Base-by-base conservation (phyloP, 257 asterid genomes). In the Solanum chiquidenum region DNA sequence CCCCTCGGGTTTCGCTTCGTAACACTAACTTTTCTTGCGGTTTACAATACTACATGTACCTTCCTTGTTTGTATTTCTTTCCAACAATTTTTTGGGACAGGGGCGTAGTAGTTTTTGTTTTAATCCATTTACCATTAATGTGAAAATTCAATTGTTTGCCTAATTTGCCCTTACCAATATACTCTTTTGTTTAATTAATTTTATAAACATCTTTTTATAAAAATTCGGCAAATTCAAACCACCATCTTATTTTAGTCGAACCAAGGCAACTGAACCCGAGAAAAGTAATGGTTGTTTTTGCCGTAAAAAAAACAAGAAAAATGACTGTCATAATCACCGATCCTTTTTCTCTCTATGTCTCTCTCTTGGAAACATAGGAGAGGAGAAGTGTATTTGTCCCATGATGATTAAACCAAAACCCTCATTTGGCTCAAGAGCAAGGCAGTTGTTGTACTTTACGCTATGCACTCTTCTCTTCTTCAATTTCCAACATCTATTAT, bases 331-430 rank as follows among this genome's bases (percentile, higher is more conserved):
- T 37, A 88, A 84, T 87, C 92, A 87, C 90, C 89, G 44, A 72
- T 72, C 94, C 90, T 83, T 23, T 91, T 72, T 25, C 79, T 72
- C 66, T 92, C 92, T 89, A 87, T 55, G 66, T 91, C 89, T 89
- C 89, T 84, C 88, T 82, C 35, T 77, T 90, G 92, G 89, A 88
- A 89, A 87, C 88, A 83, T 89, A 37, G 88, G 92, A 91, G 96
- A 89, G 95, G 89, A 87, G 93, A 92, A 94, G 85, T 88, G 29
- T 73, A 21, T 23, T 77, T 62, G 46, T 86, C 20, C 44, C n/a
- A 23, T 46, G 68, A 40, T 12, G 74, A 74, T 49, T 64, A 73
- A 38, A 83, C 38, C 84, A 42, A 42, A 79, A 42, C 23, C 84
- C 60, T 79, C 38, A 25, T 25, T 79, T 1, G 84, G 14, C 64